phyloP scores from a whole-genome alignment of 148 eudicot genomes.

The Camellia lanceoleosa region DNA sequence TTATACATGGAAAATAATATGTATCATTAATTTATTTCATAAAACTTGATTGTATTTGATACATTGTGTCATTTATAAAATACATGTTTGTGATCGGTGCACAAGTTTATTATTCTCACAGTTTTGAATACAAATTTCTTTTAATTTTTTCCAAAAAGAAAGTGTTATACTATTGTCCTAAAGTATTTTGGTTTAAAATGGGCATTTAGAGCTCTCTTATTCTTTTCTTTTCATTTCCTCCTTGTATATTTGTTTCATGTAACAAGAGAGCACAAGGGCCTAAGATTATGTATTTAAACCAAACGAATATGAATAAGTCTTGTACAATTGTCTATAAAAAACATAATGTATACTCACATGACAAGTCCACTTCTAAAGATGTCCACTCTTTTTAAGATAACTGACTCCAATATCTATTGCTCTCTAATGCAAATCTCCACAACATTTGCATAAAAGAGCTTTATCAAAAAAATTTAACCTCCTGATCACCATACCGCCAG shows the following conservation, averaged over 20 bases:
- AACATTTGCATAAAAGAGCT: too few species aligned
- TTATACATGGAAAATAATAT: not conserved
- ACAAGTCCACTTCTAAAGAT: too few species aligned
- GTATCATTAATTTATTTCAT: not conserved
- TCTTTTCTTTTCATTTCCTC: not conserved
- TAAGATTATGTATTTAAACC: not conserved
- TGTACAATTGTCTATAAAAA: not conserved
- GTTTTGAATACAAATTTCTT: not conserved
- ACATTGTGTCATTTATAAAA: not conserved
- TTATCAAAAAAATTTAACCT: too few species aligned
- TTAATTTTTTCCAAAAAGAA: not conserved
- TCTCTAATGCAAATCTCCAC: too few species aligned
- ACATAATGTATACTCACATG: not conserved
- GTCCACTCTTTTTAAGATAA: too few species aligned
- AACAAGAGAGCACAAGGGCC: not conserved
- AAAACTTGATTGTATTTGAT: not conserved
- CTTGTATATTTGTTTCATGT: constrained; percentile 2
- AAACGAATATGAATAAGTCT: not conserved
- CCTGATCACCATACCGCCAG: too few species aligned
- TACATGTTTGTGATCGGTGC: not conserved
- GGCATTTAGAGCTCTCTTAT: constrained; percentile 1
- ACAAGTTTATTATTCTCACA: not conserved
- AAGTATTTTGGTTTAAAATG: not conserved
- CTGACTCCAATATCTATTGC: too few species aligned
- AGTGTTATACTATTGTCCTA: not conserved